Conservation (phyloP, 2,329 filamentous ascomycete species). For the Colletotrichum nymphaeae region DNA sequence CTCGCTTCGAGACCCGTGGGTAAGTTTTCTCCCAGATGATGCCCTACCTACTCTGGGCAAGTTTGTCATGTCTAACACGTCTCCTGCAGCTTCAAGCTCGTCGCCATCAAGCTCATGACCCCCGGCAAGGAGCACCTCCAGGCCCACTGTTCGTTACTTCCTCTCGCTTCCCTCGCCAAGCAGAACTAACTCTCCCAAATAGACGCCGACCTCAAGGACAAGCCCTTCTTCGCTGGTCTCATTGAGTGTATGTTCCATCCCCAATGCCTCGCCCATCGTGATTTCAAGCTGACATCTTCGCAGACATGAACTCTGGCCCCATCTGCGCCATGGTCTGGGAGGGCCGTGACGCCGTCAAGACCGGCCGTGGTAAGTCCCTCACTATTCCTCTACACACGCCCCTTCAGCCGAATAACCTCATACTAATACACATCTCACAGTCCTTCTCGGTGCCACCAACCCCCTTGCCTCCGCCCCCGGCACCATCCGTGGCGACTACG, state of each 20-base stretch:
- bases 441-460: conserved; percentile 98
- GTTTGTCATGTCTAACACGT: conserved; percentile 5
- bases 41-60: not conserved
- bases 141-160: conserved; percentile 80
- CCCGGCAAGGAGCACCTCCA: conserved; percentile 96
- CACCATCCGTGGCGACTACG: conserved; percentile 96
- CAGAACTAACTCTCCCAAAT: conserved; percentile 41
- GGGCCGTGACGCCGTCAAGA: conserved; percentile 98
- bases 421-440: conserved; percentile 51
- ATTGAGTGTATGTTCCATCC: conserved; percentile 78
- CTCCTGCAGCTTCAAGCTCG: conserved; percentile 88
- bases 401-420: conserved; percentile 36
- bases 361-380: conserved; percentile 79
- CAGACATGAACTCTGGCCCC: conserved; percentile 97
- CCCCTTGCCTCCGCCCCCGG: conserved; percentile 92
- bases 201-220: conserved; percentile 89
- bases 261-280: not conserved
- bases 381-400: not conserved
- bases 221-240: conserved; percentile 97
- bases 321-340: conserved; percentile 99
- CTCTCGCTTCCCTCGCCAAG: conserved; percentile 25
- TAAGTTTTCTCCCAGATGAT: conserved; percentile 54
- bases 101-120: conserved; percentile 93
- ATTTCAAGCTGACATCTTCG: conserved; percentile 37
- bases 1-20: conserved; percentile 97